phyloP scores from a whole-genome alignment of 768 basidiomycete genomes.

The Boletus edulis region DNA sequence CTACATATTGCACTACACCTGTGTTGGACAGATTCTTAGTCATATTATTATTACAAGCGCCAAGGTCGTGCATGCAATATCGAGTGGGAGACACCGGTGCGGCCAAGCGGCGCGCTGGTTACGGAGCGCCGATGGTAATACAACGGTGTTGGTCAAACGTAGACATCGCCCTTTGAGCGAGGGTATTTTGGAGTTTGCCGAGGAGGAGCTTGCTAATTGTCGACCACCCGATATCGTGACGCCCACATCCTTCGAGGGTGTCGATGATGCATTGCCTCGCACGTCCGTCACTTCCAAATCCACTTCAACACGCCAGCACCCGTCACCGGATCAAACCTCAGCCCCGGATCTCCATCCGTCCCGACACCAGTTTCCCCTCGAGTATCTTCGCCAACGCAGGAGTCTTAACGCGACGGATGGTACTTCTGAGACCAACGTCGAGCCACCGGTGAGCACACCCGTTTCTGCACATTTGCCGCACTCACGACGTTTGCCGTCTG shows the following conservation, averaged over 20 bases:
- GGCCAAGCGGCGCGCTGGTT: no score
- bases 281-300: not conserved
- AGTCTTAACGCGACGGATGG: no score
- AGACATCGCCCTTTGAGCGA: no score
- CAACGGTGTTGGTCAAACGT: no score
- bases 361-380: slow-evolving; percentile 19
- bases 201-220: slow-evolving; percentile 2
- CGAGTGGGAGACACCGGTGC: no score
- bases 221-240: slow-evolving; percentile 32
- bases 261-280: slow-evolving; percentile 1
- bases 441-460: slow-evolving; percentile 41
- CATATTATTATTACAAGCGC: no score
- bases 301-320: not conserved
- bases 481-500: not conserved
- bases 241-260: slow-evolving; percentile 24
- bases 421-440: slow-evolving; percentile 30
- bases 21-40: no score
- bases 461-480: not conserved
- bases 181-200: no score
- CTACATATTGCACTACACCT: no score
- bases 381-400: slow-evolving; percentile 17
- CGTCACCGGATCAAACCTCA: not conserved
- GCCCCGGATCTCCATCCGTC: not conserved
- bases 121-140: no score
- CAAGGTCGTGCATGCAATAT: no score